Percentiles rank a stretch among this genome's conserved stretches.
phyloP scores from a whole-genome alignment of 768 basidiomycete genomes.

The Coprinopsis strossmayeri region DNA sequence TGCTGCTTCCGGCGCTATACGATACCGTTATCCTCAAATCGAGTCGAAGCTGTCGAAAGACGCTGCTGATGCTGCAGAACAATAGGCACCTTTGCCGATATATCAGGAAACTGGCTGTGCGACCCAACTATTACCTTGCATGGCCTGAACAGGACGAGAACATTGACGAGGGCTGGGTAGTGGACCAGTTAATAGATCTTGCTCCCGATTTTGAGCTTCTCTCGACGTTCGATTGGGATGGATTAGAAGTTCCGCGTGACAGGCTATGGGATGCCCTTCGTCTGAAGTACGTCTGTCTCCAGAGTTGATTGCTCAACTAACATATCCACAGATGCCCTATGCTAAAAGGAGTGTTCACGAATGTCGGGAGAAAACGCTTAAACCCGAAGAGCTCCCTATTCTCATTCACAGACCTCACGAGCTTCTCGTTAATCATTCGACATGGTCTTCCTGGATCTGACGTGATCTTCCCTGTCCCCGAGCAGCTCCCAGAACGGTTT shows the following conservation, averaged over 20 bases:
- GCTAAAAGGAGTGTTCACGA: conserved; percentile 37
- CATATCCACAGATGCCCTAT: conserved; percentile 30
- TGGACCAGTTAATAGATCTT: conserved; percentile 25
- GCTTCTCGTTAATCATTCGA: conserved; percentile 41
- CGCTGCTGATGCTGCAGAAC: conserved; percentile 28
- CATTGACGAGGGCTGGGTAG: conserved; percentile 37
- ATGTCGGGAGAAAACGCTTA: conserved; percentile 31
- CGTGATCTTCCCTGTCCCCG: conserved; percentile 31
- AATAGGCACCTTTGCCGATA: conserved; percentile 30
- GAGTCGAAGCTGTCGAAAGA: conserved; percentile 28
- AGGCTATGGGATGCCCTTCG: conserved; percentile 35
- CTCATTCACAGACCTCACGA: conserved; percentile 34
- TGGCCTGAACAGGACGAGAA: conserved; percentile 39
- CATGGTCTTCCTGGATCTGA: conserved; percentile 36
- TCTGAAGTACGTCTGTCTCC: conserved; percentile 23
- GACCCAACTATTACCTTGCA: conserved; percentile 46
- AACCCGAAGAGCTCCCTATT: conserved; percentile 33
- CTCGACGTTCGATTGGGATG: conserved; percentile 48
- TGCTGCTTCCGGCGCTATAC: conserved; percentile 36
- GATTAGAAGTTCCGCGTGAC: conserved; percentile 38
- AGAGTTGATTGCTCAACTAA: conserved; percentile 4
- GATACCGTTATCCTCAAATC: conserved; percentile 38
- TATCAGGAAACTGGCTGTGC: conserved; percentile 36
- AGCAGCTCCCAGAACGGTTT: conserved; percentile 32
- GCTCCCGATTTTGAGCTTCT: conserved; percentile 26